phyloP scores from a whole-genome alignment of 116 monocot genomes.

The Iris pallida region DNA sequence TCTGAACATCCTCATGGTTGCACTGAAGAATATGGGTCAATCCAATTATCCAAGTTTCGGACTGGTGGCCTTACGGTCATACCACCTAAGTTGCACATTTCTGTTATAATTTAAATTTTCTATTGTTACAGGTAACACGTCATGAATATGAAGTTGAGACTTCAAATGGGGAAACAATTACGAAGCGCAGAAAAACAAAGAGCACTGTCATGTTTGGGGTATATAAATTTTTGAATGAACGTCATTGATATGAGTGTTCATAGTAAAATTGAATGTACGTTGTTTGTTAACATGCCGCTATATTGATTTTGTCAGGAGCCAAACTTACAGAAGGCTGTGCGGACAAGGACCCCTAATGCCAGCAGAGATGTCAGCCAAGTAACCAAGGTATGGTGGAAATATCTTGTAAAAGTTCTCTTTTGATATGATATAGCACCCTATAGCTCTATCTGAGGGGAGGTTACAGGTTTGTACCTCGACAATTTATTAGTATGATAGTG shows the following conservation, averaged over 20 bases:
- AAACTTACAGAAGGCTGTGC: slow-evolving; percentile 35
- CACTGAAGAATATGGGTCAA: too few species aligned
- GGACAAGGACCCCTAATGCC: slow-evolving; percentile 38
- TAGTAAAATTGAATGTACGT: not conserved
- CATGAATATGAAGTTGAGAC: slow-evolving; percentile 96
- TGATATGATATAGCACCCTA: too few species aligned
- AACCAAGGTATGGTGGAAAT: slow-evolving; percentile 49
- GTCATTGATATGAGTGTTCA: not conserved
- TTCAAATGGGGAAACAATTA: slow-evolving; percentile 67
- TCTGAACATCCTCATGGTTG: too few species aligned
- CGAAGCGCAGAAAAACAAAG: slow-evolving; percentile 79
- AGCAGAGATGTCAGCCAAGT: slow-evolving; percentile 27
- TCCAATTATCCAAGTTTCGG: too few species aligned
- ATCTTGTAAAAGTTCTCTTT: not conserved
- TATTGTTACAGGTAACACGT: slow-evolving; percentile 51
- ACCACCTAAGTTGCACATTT: too few species aligned
- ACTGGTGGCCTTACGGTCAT: too few species aligned
- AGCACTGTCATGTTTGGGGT: slow-evolving; percentile 82
- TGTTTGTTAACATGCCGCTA: slow-evolving; percentile 1
- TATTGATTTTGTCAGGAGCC: slow-evolving; percentile 45
- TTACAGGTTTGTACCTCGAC: too few species aligned
- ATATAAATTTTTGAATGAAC: slow-evolving; percentile 3
- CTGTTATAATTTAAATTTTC: not conserved
- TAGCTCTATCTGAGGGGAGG: too few species aligned
- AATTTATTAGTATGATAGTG: too few species aligned